These are phyloP conservation scores for Mucor circinelloides DNA, from an alignment of 371 early-diverging fungal genomes.

Conservation along the genomic window DNA sequence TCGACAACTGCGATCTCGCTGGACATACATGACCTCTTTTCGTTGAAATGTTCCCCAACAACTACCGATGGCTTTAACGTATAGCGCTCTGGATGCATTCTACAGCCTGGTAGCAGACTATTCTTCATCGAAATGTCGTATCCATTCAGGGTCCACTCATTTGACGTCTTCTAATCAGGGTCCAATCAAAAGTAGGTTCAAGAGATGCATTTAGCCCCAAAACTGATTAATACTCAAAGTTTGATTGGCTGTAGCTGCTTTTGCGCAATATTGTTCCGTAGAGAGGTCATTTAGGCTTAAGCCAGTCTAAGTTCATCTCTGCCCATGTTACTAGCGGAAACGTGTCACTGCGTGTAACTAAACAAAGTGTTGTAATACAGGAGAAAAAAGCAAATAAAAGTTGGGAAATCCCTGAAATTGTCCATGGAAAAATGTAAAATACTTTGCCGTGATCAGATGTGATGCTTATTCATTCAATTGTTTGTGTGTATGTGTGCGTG, in stretches of 20 bases:
- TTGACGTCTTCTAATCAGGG: constrained; percentile 1
- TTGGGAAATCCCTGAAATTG: not conserved
- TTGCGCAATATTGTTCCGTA: constrained; percentile 6
- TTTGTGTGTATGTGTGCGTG: not conserved
- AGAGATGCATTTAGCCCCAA: not conserved
- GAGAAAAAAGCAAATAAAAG: constrained; percentile 1
- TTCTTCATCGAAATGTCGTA: not conserved
- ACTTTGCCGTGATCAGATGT: not conserved
- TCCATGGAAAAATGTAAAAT: not conserved
- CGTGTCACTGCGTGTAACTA: constrained; percentile 8
- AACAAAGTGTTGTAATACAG: not conserved
- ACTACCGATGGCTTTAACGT: not conserved
- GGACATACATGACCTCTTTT: not conserved
- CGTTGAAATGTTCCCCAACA: not conserved
- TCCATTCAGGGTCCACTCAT: not conserved
- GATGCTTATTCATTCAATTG: not conserved
- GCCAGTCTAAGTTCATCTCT: constrained; percentile 2
- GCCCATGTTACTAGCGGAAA: not conserved
- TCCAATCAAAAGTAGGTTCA: not conserved
- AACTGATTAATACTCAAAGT: not conserved
- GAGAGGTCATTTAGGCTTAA: not conserved
- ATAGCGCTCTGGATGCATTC: not conserved
- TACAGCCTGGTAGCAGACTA: not conserved
- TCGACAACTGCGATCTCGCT: not conserved
- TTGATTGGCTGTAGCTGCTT: not conserved